These are phyloP conservation scores for Dendrobium catenatum DNA, from an alignment of 106 monocot genomes.

Conservation along the genomic window DNA sequence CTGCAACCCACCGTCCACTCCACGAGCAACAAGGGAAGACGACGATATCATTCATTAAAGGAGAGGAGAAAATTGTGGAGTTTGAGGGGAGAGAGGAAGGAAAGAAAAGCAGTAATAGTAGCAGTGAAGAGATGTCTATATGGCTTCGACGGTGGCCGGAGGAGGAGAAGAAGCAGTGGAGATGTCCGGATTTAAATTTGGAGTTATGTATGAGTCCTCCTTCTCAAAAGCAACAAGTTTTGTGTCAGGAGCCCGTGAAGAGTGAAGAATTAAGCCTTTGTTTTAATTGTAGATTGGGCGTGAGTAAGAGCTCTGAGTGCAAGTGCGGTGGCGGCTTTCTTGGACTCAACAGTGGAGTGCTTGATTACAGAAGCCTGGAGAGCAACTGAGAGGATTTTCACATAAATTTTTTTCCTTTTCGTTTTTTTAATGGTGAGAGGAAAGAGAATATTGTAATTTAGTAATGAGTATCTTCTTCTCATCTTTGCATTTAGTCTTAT, in stretches of 20 bases:
- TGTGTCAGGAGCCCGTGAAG: not conserved
- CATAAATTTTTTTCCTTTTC: not conserved
- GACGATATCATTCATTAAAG: not conserved
- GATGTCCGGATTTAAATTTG: constrained; percentile 31
- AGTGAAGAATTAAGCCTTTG: not conserved
- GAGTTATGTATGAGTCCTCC: constrained; percentile 38
- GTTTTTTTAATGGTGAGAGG: not conserved
- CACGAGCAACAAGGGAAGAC: not conserved
- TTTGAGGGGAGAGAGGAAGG: not conserved
- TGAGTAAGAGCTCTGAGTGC: constrained; percentile 24
- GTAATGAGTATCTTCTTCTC: not conserved
- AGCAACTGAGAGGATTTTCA: constrained; percentile 10
- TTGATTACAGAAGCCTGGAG: constrained; percentile 30
- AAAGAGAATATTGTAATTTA: not conserved
- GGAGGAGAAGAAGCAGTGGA: not conserved
- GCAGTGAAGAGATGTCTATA: not conserved
- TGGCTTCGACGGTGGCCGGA: not conserved
- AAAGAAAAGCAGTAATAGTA: not conserved
- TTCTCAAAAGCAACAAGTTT: not conserved
- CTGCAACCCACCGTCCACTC: constrained; percentile 37
- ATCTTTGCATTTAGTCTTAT: no score
- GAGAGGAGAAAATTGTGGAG: not conserved
- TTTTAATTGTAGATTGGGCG: constrained; percentile 31
- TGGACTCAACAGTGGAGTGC: constrained; percentile 14
- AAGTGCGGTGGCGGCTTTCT: constrained; percentile 18